Evolutionary conservation across 495 filamentous ascomycete species (phyloP).

Genomic region (Ramalina peruviana): DNA sequence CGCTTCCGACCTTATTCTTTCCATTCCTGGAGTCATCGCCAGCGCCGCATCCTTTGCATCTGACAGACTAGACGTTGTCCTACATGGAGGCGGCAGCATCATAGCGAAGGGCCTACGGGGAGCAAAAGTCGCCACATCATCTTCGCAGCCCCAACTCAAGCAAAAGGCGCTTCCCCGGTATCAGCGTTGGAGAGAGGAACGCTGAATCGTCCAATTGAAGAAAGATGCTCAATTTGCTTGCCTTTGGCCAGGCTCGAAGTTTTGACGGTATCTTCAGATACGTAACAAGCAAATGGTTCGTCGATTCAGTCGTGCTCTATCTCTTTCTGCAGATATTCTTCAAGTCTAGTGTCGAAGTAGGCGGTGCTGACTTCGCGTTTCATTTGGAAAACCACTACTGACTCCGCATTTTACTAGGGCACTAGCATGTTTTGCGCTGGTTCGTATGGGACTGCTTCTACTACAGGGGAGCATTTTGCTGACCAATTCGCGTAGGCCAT

Average conservation of each 20-base stretch:
- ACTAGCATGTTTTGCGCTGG: slow-evolving; percentile 66
- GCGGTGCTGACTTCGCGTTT: no score
- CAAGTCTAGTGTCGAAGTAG: no score
- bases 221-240: slow-evolving; percentile 6
- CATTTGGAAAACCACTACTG: no score
- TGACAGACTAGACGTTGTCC: slow-evolving; percentile 45
- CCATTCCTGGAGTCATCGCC: slow-evolving; percentile 48
- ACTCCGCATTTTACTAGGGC: slow-evolving; percentile 24
- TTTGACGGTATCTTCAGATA: slow-evolving; percentile 86
- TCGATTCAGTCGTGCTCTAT: no score
- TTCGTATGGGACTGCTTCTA: slow-evolving; percentile 18
- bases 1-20: slow-evolving; percentile 39
- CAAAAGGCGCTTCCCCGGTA: neutral
- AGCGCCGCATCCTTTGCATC: slow-evolving; percentile 43
- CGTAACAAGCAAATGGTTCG: slow-evolving; percentile 71
- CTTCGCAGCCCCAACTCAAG: slow-evolving; percentile 15
- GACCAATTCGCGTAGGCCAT: slow-evolving; percentile 37
- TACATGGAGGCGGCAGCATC: slow-evolving; percentile 42
- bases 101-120: slow-evolving; percentile 44
- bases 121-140: slow-evolving; percentile 23
- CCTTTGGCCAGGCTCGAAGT: slow-evolving; percentile 33
- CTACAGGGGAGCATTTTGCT: neutral
- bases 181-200: slow-evolving; percentile 19
- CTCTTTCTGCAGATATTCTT: no score
- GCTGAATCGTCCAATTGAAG: slow-evolving; percentile 13